Percentiles rank a stretch among this genome's conserved stretches.
These are phyloP conservation scores for Hypholoma fasciculare DNA, from an alignment of 768 basidiomycete species.

Conservation along the genomic window DNA sequence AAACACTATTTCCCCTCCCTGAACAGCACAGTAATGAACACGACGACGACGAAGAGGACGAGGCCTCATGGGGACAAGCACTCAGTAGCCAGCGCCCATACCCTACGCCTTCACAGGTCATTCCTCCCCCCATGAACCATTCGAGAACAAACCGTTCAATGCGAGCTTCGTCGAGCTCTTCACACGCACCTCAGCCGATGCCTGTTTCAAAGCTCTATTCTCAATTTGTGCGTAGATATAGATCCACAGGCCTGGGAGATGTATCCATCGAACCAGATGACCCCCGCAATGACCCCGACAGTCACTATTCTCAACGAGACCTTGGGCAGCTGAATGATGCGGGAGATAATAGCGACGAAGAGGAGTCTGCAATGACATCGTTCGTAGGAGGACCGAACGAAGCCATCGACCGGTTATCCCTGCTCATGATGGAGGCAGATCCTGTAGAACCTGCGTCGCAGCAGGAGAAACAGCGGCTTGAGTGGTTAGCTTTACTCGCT, in stretches of 20 bases:
- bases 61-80: slow-evolving; percentile 34
- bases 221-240: slow-evolving; percentile 77
- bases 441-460: slow-evolving; percentile 65
- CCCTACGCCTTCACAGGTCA: slow-evolving; percentile 31
- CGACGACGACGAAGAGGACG: slow-evolving; percentile 57
- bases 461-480: slow-evolving; percentile 79
- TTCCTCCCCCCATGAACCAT: slow-evolving; percentile 25
- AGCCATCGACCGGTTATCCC: slow-evolving; percentile 38
- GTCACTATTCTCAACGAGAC: slow-evolving; percentile 76
- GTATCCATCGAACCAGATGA: slow-evolving; percentile 51
- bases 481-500: slow-evolving; percentile 95
- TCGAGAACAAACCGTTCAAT: slow-evolving; percentile 27
- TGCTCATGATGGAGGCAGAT: slow-evolving; percentile 58
- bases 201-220: slow-evolving; percentile 67
- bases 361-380: slow-evolving; percentile 50
- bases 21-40: slow-evolving; percentile 31
- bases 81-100: slow-evolving; percentile 30
- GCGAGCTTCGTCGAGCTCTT: slow-evolving; percentile 23
- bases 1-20: slow-evolving; percentile 67
- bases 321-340: slow-evolving; percentile 66
- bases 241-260: slow-evolving; percentile 52
- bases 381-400: slow-evolving; percentile 35
- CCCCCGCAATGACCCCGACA: slow-evolving; percentile 78
- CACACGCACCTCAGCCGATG: slow-evolving; percentile 21
- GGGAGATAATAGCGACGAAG: slow-evolving; percentile 77